Conservation (phyloP, 2,329 filamentous ascomycete species). For the Sarocladiaceae sp. region DNA sequence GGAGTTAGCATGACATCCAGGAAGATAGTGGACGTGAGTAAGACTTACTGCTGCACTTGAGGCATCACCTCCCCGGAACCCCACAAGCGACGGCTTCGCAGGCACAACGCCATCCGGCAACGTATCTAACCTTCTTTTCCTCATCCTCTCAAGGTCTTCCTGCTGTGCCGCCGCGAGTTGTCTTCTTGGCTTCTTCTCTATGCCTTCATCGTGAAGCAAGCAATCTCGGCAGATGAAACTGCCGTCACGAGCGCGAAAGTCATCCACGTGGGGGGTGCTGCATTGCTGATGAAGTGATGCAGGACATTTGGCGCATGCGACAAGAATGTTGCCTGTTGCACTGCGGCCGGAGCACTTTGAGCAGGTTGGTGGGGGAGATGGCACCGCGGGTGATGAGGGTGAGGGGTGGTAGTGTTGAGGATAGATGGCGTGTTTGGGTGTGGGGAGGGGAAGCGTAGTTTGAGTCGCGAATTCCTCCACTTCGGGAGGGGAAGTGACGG, state of each 20-base stretch:
- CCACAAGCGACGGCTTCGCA: conserved; percentile 31
- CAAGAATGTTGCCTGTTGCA: conserved; percentile 16
- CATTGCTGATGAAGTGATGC: conserved; percentile 22
- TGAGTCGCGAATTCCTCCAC: conserved; percentile 2
- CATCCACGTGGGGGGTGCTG: conserved; percentile 11
- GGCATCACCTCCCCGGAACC: conserved; percentile 31
- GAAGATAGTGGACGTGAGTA: neutral
- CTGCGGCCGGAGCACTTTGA: conserved; percentile 18
- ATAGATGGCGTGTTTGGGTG: conserved; percentile 6
- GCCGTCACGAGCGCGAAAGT: conserved; percentile 9
- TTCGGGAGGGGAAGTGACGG: neutral
- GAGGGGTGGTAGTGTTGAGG: conserved; percentile 12
- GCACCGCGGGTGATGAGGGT: neutral
- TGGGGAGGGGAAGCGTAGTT: conserved; percentile 10
- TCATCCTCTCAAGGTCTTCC: conserved; percentile 22
- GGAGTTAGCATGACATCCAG: neutral
- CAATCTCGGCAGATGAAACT: conserved; percentile 9
- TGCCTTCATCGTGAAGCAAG: neutral
- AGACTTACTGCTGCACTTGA: conserved; percentile 28
- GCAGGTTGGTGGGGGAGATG: conserved; percentile 12
- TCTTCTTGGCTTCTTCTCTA: conserved; percentile 4
- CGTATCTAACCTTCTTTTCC: conserved; percentile 26
- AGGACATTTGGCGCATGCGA: conserved; percentile 18
- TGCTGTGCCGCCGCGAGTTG: conserved; percentile 10
- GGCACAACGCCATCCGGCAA: conserved; percentile 28